phyloP scores from a whole-genome alignment of 257 asterid species.

The Lycium ferocissimum region DNA sequence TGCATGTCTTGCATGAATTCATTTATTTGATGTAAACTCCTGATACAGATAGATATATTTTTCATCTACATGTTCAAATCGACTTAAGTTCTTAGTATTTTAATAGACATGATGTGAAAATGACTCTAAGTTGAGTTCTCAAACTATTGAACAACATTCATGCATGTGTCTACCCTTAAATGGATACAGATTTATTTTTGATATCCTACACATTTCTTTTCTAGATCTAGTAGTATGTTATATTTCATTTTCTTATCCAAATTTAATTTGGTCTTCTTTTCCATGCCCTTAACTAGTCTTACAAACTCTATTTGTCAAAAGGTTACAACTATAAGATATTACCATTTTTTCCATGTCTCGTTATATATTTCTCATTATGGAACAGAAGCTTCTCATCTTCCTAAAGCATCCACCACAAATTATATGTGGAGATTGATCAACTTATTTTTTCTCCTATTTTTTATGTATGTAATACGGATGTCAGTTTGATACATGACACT shows the following conservation, averaged over 20 bases:
- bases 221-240: neutral
- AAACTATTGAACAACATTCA: neutral
- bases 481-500: neutral
- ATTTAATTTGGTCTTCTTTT: neutral
- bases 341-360: neutral
- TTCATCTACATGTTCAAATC: neutral
- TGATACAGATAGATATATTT: neutral
- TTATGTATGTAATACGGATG: neutral
- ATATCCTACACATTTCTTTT: neutral
- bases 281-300: neutral
- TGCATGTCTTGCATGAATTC: neutral
- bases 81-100: neutral
- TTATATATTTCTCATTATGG: too few relatives aligned
- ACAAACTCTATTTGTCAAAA: slow-evolving; percentile 4
- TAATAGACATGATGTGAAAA: neutral
- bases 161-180: neutral
- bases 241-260: neutral
- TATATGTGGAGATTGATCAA: neutral
- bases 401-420: neutral
- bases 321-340: neutral
- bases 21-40: neutral
- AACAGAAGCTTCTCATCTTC: neutral
- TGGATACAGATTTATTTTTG: neutral
- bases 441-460: too few relatives aligned
- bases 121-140: neutral